Evolutionary conservation across 805 yeast genomes (phyloP).

Genomic region (Ogataea siamensis): DNA sequence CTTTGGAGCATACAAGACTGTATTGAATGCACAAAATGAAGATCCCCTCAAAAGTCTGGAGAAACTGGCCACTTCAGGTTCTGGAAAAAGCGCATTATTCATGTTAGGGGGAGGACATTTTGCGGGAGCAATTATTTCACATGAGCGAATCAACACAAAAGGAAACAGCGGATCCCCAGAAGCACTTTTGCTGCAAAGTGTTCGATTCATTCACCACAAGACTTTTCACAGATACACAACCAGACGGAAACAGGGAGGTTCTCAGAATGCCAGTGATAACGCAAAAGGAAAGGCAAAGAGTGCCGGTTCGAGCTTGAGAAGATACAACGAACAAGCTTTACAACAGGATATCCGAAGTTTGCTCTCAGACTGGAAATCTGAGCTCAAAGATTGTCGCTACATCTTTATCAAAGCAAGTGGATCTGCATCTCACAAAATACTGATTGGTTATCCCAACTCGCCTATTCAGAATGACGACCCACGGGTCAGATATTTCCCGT

Average conservation of each 20-base stretch:
- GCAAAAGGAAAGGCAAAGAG: constrained; percentile 94
- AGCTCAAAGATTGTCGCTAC: constrained; percentile 58
- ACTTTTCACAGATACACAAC: constrained; percentile 95
- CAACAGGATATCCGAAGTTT: constrained; percentile 73
- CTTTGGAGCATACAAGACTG: constrained; percentile 65
- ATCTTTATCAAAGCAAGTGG: constrained; percentile 85
- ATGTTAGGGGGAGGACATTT: constrained; percentile 99
- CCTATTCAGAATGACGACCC: constrained; percentile 51
- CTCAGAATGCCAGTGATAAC: constrained; percentile 89
- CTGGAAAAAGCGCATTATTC: constrained; percentile 66
- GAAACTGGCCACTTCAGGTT: constrained; percentile 15
- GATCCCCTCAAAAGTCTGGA: constrained; percentile 52
- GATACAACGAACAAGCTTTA: constrained; percentile 86
- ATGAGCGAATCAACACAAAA: constrained; percentile 52
- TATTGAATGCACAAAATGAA: constrained; percentile 46
- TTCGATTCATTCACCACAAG: constrained; percentile 66
- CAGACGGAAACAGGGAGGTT: constrained; percentile 95
- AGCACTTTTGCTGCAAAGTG: constrained; percentile 59
- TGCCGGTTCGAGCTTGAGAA: constrained; percentile 87
- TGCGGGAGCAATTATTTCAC: constrained; percentile 91
- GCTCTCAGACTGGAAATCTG: constrained; percentile 60
- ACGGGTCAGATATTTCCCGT: constrained; percentile 73
- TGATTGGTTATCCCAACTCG: constrained; percentile 66
- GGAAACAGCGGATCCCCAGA: constrained; percentile 53
- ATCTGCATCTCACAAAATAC: constrained; percentile 55